Conservation (phyloP, 2,329 filamentous ascomycete species). For the Mycogone perniciosa region DNA sequence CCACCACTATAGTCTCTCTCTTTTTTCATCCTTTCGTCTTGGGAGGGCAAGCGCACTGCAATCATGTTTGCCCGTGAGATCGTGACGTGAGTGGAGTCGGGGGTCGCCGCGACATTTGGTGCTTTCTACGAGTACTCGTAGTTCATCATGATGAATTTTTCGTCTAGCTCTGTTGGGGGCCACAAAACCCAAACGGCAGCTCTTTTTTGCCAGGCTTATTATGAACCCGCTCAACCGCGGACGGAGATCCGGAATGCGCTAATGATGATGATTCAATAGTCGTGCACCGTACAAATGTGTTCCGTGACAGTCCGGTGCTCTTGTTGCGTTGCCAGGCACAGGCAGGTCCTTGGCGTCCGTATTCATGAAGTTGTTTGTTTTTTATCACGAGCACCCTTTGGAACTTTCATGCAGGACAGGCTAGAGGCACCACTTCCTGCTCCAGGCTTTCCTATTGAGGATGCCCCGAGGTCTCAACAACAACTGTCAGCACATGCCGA, state of each 20-base stretch:
- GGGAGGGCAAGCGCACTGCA: neutral
- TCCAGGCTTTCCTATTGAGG: no score
- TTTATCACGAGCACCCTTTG: neutral
- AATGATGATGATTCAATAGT: neutral
- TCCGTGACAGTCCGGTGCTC: constrained; percentile 6
- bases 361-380: neutral
- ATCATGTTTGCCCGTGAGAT: neutral
- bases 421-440: no score
- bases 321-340: neutral
- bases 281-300: neutral
- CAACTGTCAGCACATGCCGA: neutral
- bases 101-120: constrained; percentile 2
- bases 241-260: neutral
- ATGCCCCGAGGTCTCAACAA: no score
- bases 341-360: neutral
- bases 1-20: neutral
- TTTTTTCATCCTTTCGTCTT: neutral
- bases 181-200: neutral
- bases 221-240: no score
- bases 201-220: no score
- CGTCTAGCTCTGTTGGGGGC: neutral
- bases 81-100: constrained; percentile 13
- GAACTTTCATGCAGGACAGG: no score
- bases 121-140: neutral
- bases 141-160: neutral